Evolutionary conservation across 2,329 filamentous ascomycete species (phyloP), one percentile per base, ranked within the genome.

Genomic region (Rhinocladiella similis): DNA sequence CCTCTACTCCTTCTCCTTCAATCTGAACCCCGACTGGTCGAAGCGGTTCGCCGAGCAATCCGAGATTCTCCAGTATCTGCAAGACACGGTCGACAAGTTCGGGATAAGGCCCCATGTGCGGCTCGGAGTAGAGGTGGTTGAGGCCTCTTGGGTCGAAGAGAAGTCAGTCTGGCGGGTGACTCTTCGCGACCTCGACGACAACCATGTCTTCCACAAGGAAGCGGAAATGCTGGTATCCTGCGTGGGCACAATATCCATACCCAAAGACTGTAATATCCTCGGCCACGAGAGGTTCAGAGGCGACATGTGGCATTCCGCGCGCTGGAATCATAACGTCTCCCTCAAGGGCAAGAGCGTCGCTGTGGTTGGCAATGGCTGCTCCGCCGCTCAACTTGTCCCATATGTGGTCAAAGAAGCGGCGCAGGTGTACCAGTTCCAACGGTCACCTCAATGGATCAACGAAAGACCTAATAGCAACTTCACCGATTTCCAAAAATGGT

Each of bases 351-450:
- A 84, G 63, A 72, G 83, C 60, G 77, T 85, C 1, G 72, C 84
- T 7, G 78, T 84, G 5, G 67, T 85, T 46, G 82, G 82, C 3
- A 83, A 80, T 2, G 83, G 83, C 14, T 84, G 82, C 65, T 80
- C 76, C 63, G 80, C 81, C 2, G 78, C 80, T n/a, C 83, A 85
- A 61, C 74, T 84, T 20, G 77, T 85, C 4, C 81, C 82, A 1
- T 65, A 70, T 33, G 69, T 85, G 5, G 39, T 72, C 1, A 71
- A 77, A 36, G 76, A 75, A 18, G 80, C 77, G 29, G 83, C 78
- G 63, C 79, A 77, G 3, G 76, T 85, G 7, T 83, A 80, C 1
- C 83, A 85, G 60, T 59, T 85, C 6, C 82, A 84, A 78, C 71
- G 80, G 12, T 79, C 79, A 10, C 78, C 81, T 7, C 82, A 82